Conservation (phyloP, 2,329 filamentous ascomycete species). For the Trichophyton simii region DNA sequence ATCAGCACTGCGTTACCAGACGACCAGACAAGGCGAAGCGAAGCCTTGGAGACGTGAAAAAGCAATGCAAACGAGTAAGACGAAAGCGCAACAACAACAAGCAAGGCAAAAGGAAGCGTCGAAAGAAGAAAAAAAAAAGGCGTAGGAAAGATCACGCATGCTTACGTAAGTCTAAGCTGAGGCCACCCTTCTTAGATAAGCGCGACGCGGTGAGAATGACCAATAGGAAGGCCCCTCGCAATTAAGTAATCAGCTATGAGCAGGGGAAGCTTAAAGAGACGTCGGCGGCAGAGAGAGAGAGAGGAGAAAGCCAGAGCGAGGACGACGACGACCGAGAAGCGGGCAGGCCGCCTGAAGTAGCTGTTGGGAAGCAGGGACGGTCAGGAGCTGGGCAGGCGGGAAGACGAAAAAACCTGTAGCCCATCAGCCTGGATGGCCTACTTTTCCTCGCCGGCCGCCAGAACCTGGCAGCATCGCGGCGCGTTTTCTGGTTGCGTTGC, state of each 20-base stretch:
- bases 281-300: not conserved
- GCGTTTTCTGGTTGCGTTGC: not conserved
- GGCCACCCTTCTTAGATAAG: not conserved
- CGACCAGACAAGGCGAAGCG: not conserved
- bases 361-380: not conserved
- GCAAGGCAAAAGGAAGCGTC: not conserved
- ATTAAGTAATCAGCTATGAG: not conserved
- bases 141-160: not conserved
- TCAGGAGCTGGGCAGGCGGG: not conserved
- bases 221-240: not conserved
- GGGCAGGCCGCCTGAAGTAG: not conserved
- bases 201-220: not conserved
- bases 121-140: not conserved
- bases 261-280: not conserved
- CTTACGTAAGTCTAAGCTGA: not conserved
- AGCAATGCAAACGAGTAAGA: not conserved
- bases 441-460: not conserved
- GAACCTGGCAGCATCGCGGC: not conserved
- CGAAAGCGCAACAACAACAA: slow-evolving; percentile 1
- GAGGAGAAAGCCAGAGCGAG: not conserved
- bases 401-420: not conserved
- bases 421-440: not conserved
- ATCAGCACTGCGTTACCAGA: not conserved
- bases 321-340: not conserved
- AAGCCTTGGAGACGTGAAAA: slow-evolving; percentile 4